Evolutionary conservation across 2,329 filamentous ascomycete genomes (phyloP).

Genomic region (Grosmannia huntii): DNA sequence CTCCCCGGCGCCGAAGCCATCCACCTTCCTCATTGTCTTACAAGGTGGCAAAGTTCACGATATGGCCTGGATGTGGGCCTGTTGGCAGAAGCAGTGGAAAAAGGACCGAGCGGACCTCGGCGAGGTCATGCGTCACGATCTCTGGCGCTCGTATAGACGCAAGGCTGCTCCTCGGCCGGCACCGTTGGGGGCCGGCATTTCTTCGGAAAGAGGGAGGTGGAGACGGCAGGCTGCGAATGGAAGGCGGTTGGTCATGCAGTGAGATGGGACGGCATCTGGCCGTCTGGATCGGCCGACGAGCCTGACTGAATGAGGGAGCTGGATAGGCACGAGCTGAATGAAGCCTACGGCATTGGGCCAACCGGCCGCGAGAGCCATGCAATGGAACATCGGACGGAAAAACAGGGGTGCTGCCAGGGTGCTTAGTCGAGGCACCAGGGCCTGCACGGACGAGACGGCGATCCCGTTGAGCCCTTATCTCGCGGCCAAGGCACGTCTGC

Average conservation of each 20-base stretch:
- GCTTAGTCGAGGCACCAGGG: not conserved
- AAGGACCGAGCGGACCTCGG: too few relatives aligned
- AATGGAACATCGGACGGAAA: not conserved
- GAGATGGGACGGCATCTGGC: not conserved
- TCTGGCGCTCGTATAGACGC: too few relatives aligned
- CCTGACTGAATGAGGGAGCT: not conserved
- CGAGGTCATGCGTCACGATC: too few relatives aligned
- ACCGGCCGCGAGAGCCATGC: too few relatives aligned
- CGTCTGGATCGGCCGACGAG: not conserved
- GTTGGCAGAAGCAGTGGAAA: too few relatives aligned
- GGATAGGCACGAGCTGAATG: not conserved
- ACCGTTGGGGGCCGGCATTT: not conserved
- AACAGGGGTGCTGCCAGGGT: not conserved
- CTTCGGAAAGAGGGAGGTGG: not conserved
- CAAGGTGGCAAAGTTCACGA: not conserved
- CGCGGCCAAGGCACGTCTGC: too few relatives aligned
- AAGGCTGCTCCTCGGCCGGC: too few relatives aligned
- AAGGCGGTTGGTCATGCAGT: not conserved
- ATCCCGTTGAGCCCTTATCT: too few relatives aligned
- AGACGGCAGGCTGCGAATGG: not conserved
- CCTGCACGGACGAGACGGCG: too few relatives aligned
- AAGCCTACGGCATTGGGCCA: too few relatives aligned
- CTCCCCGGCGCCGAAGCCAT: not conserved
- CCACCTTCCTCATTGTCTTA: not conserved
- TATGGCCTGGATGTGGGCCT: not conserved